Percentiles rank a stretch among this genome's conserved stretches.
phyloP scores from a whole-genome alignment of 2,329 filamentous ascomycete genomes.

The Ilyonectria robusta region DNA sequence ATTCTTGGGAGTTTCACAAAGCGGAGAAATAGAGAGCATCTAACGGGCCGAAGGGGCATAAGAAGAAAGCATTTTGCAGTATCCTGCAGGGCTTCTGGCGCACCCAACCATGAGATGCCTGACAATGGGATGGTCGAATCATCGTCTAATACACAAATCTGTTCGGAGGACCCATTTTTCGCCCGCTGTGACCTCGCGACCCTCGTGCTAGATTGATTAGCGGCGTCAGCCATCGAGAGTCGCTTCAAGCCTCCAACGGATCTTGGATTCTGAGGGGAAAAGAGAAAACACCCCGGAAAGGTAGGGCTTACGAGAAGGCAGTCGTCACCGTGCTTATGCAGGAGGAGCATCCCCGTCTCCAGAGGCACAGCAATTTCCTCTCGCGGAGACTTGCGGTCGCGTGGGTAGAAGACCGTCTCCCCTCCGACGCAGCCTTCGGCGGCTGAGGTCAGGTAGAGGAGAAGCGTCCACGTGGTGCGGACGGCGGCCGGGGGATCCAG shows the following conservation, averaged over 20 bases:
- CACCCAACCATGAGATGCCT: conserved; percentile 20
- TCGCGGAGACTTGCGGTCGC: conserved; percentile 68
- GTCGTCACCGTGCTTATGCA: conserved; percentile 91
- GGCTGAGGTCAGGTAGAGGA: conserved; percentile 87
- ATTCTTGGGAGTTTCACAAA: conserved; percentile 14
- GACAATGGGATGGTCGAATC: conserved; percentile 32
- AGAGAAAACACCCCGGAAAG: conserved; percentile 25
- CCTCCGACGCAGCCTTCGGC: conserved; percentile 84
- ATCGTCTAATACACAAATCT: conserved; percentile 79
- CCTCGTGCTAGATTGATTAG: conserved; percentile 75
- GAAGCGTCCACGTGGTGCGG: conserved; percentile 88
- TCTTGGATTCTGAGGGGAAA: conserved; percentile 7
- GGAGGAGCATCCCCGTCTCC: conserved; percentile 86
- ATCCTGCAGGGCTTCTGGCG: conserved; percentile 6
- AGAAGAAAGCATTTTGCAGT: conserved; percentile 13
- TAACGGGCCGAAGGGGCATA: not conserved
- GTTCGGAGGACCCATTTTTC: conserved; percentile 95
- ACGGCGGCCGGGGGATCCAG: conserved; percentile 49
- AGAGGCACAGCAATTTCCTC: conserved; percentile 80
- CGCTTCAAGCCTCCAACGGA: conserved; percentile 50
- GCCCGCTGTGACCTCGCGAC: conserved; percentile 81
- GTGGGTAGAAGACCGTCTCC: conserved; percentile 92
- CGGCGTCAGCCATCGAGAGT: conserved; percentile 45
- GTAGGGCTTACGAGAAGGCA: conserved; percentile 77
- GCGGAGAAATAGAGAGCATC: not conserved